Conservation (phyloP, 2,329 filamentous ascomycete genomes). For the Trichophyton mentagrophytes region DNA sequence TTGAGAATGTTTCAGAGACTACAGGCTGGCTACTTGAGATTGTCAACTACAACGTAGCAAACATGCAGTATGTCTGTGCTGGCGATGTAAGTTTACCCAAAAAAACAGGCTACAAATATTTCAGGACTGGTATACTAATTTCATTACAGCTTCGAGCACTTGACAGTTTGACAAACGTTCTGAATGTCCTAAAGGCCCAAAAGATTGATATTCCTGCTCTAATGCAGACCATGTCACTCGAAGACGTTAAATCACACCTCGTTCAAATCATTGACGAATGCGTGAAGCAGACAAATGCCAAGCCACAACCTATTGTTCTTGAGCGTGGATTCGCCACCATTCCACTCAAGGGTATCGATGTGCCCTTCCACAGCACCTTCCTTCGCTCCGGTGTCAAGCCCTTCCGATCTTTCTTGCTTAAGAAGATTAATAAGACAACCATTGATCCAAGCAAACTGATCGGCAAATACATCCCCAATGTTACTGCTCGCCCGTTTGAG, state of each 20-base stretch:
- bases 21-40: conserved; percentile 96
- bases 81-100: conserved; percentile 40
- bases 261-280: conserved; percentile 83
- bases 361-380: conserved; percentile 98
- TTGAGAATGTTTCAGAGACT: conserved; percentile 85
- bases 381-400: conserved; percentile 96
- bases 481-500: conserved; percentile 89
- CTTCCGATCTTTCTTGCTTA: conserved; percentile 93
- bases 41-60: conserved; percentile 80
- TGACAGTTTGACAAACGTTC: conserved; percentile 59
- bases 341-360: conserved; percentile 90
- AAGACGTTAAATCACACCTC: conserved; percentile 81
- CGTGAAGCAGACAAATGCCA: conserved; percentile 73
- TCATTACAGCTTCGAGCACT: conserved; percentile 44
- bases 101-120: not conserved
- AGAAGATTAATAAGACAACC: conserved; percentile 99
- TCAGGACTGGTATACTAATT: conserved; percentile 10
- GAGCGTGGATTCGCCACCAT: conserved; percentile 96
- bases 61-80: conserved; percentile 57
- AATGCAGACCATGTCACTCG: conserved; percentile 71
- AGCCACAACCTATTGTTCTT: conserved; percentile 76
- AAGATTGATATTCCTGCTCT: conserved; percentile 95
- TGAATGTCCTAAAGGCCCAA: conserved; percentile 91
- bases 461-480: conserved; percentile 98
- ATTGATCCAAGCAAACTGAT: conserved; percentile 95